These are phyloP conservation scores for Madurella mycetomatis DNA, from an alignment of 2,329 filamentous ascomycete species.

Conservation along the genomic window DNA sequence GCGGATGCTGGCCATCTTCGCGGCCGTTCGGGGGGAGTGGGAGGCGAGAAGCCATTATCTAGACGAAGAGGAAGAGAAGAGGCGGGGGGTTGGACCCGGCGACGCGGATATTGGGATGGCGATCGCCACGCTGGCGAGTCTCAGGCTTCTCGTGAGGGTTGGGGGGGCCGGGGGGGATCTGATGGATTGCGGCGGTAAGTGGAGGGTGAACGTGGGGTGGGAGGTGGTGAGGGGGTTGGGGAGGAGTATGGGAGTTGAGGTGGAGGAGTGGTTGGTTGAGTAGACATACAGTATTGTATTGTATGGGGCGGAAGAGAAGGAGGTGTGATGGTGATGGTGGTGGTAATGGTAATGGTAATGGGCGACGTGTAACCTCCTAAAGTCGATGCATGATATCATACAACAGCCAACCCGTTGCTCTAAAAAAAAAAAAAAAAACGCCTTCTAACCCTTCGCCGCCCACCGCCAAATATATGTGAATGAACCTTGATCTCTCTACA, in stretches of 20 bases:
- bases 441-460: neutral
- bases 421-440: slow-evolving; percentile 2
- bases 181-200: slow-evolving; percentile 66
- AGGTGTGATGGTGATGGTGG: neutral
- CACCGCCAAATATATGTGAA: slow-evolving; percentile 2
- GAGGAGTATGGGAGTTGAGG: slow-evolving; percentile 69
- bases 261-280: slow-evolving; percentile 71
- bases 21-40: slow-evolving; percentile 59
- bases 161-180: slow-evolving; percentile 47
- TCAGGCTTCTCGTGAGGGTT: slow-evolving; percentile 64
- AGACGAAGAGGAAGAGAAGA: slow-evolving; percentile 30
- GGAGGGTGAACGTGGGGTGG: slow-evolving; percentile 76
- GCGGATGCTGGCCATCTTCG: slow-evolving; percentile 72
- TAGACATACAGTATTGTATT: slow-evolving; percentile 29
- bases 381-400: slow-evolving; percentile 4
- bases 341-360: no score
- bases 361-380: neutral
- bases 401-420: neutral
- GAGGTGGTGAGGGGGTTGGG: slow-evolving; percentile 68
- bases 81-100: slow-evolving; percentile 29
- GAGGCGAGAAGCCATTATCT: slow-evolving; percentile 13
- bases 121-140: slow-evolving; percentile 67
- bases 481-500: neutral
- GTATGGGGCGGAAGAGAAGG: no score
- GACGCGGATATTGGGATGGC: slow-evolving; percentile 58